Evolutionary conservation across 495 filamentous ascomycete genomes (phyloP).

Genomic region (Penicillium cataractarum): DNA sequence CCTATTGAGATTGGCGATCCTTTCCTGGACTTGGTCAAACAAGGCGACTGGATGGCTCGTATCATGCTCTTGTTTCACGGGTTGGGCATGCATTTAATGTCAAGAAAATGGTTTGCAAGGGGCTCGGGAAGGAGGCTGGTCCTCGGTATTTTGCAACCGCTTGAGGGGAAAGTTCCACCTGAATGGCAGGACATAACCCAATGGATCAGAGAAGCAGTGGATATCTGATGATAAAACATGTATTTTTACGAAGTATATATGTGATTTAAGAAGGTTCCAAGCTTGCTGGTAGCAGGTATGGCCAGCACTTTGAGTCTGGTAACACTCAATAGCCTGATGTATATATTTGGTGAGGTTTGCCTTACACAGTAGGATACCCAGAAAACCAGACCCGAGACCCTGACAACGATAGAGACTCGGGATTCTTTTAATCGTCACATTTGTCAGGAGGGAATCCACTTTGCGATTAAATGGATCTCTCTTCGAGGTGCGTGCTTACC

Average conservation of each 20-base stretch:
- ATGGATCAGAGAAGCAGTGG: slow-evolving; percentile 17
- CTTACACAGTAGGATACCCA: no score
- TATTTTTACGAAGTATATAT: background rate
- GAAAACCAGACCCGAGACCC: no score
- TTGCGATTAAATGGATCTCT: background rate
- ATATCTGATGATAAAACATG: background rate
- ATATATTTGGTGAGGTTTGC: no score
- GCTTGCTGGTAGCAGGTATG: background rate
- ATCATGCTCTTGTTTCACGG: slow-evolving; percentile 20
- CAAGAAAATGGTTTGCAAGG: slow-evolving; percentile 19
- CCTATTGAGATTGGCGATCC: slow-evolving; percentile 10
- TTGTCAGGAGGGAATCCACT: background rate
- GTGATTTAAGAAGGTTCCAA: background rate
- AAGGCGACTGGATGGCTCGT: slow-evolving; percentile 19
- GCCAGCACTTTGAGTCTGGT: background rate
- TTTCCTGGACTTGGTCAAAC: slow-evolving; percentile 8
- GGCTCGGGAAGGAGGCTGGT: slow-evolving; percentile 15
- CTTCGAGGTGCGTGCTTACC: background rate
- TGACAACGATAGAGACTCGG: no score
- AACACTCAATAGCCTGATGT: no score
- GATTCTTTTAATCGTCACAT: background rate
- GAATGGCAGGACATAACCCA: slow-evolving; percentile 11
- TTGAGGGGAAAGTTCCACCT: slow-evolving; percentile 8
- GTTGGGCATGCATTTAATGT: slow-evolving; percentile 16
- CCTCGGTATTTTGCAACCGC: slow-evolving; percentile 9